Percentiles rank a stretch among this genome's conserved stretches.
phyloP scores from a whole-genome alignment of 495 filamentous ascomycete genomes.

The Penicillium salamii region DNA sequence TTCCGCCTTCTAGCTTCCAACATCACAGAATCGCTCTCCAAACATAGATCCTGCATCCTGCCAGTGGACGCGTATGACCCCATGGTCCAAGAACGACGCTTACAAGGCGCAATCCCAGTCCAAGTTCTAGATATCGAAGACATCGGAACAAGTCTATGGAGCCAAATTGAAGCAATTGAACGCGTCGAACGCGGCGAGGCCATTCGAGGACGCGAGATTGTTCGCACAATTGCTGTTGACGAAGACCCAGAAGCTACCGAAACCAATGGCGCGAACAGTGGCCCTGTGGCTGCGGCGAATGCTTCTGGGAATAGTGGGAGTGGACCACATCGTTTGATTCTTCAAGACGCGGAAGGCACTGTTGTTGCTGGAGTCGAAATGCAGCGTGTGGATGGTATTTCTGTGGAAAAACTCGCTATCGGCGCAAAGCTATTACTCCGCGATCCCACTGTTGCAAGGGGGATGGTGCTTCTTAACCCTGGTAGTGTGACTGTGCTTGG shows the following conservation, averaged over 20 bases:
- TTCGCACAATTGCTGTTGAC: conserved; percentile 62
- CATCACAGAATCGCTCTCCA: conserved; percentile 59
- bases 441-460: conserved; percentile 66
- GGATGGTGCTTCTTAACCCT: conserved; percentile 73
- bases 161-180: conserved; percentile 84
- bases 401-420: conserved; percentile 63
- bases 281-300: conserved; percentile 9
- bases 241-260: conserved; percentile 38
- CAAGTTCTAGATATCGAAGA: conserved; percentile 87
- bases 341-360: conserved; percentile 76
- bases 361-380: conserved; percentile 74
- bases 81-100: conserved; percentile 47
- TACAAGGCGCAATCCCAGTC: conserved; percentile 62
- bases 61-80: conserved; percentile 55
- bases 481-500: conserved; percentile 63
- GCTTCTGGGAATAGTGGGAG: conserved; percentile 23
- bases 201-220: conserved; percentile 76
- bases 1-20: conserved; percentile 79
- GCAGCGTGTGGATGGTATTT: conserved; percentile 59
- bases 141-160: conserved; percentile 71
- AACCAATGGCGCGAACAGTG: conserved; percentile 13
- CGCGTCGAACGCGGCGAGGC: conserved; percentile 78
- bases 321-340: conserved; percentile 73
- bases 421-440: conserved; percentile 77
- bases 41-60: conserved; percentile 48